These are phyloP conservation scores for Beauveria sp. DNA, from an alignment of 2,329 filamentous ascomycete species.

Conservation along the genomic window DNA sequence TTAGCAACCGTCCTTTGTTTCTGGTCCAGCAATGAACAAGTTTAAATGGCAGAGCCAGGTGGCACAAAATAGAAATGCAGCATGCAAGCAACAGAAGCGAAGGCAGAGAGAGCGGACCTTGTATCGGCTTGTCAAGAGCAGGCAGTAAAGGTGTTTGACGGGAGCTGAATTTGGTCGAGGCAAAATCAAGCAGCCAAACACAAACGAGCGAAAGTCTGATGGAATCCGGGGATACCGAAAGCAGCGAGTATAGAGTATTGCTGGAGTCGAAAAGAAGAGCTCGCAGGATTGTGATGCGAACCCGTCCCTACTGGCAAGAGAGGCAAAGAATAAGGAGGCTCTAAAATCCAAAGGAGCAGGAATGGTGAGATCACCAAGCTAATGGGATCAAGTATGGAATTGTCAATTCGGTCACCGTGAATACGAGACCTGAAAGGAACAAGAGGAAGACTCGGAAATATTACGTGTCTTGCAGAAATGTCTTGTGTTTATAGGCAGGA, in stretches of 20 bases:
- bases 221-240: neutral
- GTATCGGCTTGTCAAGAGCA: neutral
- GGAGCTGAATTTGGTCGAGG: neutral
- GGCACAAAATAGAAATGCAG: neutral
- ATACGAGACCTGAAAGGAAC: neutral
- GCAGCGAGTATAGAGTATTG: conserved; percentile 1
- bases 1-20: neutral
- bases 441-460: neutral
- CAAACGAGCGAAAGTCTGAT: neutral
- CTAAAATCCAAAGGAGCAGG: neutral
- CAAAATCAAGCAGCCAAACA: neutral
- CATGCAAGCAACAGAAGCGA: neutral
- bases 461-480: conserved; percentile 9
- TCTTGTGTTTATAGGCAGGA: conserved; percentile 7
- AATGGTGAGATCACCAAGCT: conserved; percentile 7
- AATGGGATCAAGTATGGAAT: conserved; percentile 8
- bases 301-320: conserved; percentile 7
- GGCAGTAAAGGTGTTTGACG: neutral
- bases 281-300: neutral
- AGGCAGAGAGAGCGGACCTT: neutral
- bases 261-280: neutral
- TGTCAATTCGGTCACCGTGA: neutral
- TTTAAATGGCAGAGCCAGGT: neutral
- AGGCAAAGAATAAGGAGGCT: conserved; percentile 2
- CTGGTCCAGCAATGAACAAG: neutral